Percentiles rank a stretch among this genome's conserved stretches.
phyloP scores from a whole-genome alignment of 148 eudicot species.

The Cornus florida region DNA sequence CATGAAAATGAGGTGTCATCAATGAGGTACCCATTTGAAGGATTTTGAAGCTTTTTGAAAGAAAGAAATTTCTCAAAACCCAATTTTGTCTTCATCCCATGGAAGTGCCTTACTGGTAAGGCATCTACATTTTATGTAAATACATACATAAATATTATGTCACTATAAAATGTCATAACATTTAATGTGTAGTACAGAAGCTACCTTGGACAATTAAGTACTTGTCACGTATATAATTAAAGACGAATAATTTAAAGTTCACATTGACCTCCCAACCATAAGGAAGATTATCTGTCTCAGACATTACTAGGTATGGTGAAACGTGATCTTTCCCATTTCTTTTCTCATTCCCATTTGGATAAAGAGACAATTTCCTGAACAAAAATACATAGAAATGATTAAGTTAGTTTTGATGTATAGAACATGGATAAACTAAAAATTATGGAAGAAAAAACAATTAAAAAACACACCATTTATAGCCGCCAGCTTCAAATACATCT shows the following conservation, averaged over 20 bases:
- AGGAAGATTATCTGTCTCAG: not conserved
- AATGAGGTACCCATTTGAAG: conserved; percentile 4
- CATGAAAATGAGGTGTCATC: not conserved
- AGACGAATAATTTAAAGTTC: conserved; percentile 5
- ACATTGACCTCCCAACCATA: conserved; percentile 10
- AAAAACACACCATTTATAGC: conserved; percentile 3
- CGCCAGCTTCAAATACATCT: not conserved
- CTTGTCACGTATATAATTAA: conserved; percentile 7
- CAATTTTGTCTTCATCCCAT: conserved; percentile 3
- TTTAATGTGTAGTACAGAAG: not conserved
- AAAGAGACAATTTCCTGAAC: conserved; percentile 5
- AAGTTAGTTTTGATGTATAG: too few relatives aligned
- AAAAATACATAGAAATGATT: not conserved
- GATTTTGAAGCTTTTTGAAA: not conserved
- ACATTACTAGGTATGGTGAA: conserved; percentile 2
- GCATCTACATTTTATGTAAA: not conserved
- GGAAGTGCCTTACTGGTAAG: not conserved
- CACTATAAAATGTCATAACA: too few relatives aligned
- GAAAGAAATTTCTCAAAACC: conserved; percentile 2
- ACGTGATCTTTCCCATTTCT: not conserved
- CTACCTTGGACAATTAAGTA: conserved; percentile 6
- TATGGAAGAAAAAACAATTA: not conserved
- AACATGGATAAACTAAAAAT: too few relatives aligned
- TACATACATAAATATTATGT: too few relatives aligned
- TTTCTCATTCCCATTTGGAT: not conserved